Conservation (phyloP, 345 rosid genomes). For the Eucalyptus polybractea region DNA sequence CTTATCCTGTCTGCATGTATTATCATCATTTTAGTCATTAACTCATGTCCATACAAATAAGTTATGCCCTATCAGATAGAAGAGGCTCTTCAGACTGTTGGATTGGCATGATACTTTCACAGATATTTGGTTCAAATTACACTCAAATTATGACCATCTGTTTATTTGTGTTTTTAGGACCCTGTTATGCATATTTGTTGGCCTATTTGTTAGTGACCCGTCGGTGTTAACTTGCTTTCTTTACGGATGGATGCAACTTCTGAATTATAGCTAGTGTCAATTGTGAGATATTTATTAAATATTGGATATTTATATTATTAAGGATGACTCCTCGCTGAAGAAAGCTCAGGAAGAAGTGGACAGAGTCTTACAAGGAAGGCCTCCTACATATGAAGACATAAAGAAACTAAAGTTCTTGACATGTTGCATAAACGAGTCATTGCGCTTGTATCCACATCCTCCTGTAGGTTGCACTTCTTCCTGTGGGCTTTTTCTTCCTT, state of each 20-base stretch:
- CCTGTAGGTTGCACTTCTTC: constrained; percentile 53
- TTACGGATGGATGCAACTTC: background rate
- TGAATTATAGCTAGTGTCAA: background rate
- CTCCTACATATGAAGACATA: constrained; percentile 60
- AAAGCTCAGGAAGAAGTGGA: constrained; percentile 92
- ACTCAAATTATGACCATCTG: background rate
- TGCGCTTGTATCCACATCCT: constrained; percentile 96
- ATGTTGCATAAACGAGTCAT: constrained; percentile 80
- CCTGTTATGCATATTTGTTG: background rate
- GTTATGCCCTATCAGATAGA: background rate
- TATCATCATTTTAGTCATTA: background rate
- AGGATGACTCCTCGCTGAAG: constrained; percentile 47
- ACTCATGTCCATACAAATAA: background rate
- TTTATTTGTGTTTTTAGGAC: background rate
- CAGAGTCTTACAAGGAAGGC: constrained; percentile 62
- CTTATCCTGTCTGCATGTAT: background rate
- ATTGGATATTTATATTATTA: background rate
- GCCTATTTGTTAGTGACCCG: background rate
- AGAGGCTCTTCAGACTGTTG: background rate
- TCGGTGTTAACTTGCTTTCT: background rate
- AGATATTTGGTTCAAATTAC: background rate
- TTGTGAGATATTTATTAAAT: background rate
- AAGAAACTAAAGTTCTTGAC: constrained; percentile 72
- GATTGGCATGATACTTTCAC: background rate
- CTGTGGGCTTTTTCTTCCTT: background rate